Conservation (phyloP, 441 rosid genomes). For the Erysimum pusillum region DNA sequence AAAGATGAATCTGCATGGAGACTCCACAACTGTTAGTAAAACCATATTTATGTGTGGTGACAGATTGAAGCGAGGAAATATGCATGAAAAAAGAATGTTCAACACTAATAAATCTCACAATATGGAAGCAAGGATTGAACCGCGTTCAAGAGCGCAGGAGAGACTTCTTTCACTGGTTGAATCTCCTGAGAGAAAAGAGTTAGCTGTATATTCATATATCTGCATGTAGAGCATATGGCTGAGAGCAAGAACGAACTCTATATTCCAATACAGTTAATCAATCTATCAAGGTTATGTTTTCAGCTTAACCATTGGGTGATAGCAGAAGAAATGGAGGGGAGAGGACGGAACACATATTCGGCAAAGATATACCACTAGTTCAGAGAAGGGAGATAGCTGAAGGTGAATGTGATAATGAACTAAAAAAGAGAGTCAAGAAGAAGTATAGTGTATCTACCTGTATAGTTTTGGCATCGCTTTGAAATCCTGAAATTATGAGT, state of each 20-base stretch:
- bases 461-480: conserved; percentile 80
- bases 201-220: conserved; percentile 24
- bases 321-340: neutral
- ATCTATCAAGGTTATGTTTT: conserved; percentile 15
- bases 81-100: conserved; percentile 16
- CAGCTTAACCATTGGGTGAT: conserved; percentile 20
- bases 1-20: conserved; percentile 76
- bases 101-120: conserved; percentile 64
- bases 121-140: conserved; percentile 87
- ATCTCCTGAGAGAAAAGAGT: conserved; percentile 70
- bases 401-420: conserved; percentile 31
- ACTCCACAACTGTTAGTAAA: conserved; percentile 37
- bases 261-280: conserved; percentile 2
- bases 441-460: conserved; percentile 61
- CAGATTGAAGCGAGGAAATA: conserved; percentile 23
- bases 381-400: conserved; percentile 29
- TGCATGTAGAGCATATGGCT: conserved; percentile 20
- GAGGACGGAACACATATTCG: neutral
- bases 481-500: conserved; percentile 87
- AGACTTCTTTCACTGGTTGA: conserved; percentile 91
- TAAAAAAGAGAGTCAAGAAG: neutral
- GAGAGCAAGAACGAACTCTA: neutral
- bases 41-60: conserved; percentile 7
- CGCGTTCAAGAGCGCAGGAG: conserved; percentile 83
- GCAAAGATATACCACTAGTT: conserved; percentile 19